These are phyloP conservation scores for Dendrobium huoshanense DNA, from an alignment of 106 monocot genomes.

Conservation along the genomic window DNA sequence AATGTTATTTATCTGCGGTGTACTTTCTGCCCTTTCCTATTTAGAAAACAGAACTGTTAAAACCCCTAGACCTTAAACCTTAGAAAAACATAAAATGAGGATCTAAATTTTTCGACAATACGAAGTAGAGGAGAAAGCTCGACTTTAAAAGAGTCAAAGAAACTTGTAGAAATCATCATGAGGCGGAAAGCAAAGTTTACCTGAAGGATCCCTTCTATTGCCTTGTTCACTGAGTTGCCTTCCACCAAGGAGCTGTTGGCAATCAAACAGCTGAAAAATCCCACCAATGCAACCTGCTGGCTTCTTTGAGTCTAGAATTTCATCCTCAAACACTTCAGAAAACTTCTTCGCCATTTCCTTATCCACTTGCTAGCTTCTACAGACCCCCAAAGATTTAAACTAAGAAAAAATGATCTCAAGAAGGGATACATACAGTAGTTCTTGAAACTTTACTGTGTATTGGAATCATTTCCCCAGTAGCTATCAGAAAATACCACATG, in stretches of 20 bases:
- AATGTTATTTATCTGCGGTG: too few species aligned
- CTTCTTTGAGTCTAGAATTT: constrained; percentile 38
- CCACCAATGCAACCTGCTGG: constrained; percentile 73
- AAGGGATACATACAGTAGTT: background rate
- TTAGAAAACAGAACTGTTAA: too few species aligned
- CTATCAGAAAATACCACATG: too few species aligned
- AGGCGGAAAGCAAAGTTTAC: constrained; percentile 15
- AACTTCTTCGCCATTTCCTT: constrained; percentile 30
- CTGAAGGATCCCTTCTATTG: constrained; percentile 38
- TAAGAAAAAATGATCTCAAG: background rate
- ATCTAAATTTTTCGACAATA: too few species aligned
- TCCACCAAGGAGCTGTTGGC: constrained; percentile 31
- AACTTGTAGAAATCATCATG: too few species aligned
- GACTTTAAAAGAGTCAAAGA: too few species aligned
- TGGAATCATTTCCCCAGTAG: too few species aligned
- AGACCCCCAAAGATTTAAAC: too few species aligned
- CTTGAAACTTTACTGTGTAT: background rate
- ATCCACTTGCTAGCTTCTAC: background rate
- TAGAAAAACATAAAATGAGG: too few species aligned
- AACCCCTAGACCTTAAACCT: too few species aligned
- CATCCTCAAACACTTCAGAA: constrained; percentile 21
- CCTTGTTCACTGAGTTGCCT: constrained; percentile 11
- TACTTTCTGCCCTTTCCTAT: too few species aligned
- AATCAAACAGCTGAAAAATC: constrained; percentile 69
- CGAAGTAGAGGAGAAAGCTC: too few species aligned